phyloP scores from a whole-genome alignment of 164 flowering plant species.

The Aristolochia californica region DNA sequence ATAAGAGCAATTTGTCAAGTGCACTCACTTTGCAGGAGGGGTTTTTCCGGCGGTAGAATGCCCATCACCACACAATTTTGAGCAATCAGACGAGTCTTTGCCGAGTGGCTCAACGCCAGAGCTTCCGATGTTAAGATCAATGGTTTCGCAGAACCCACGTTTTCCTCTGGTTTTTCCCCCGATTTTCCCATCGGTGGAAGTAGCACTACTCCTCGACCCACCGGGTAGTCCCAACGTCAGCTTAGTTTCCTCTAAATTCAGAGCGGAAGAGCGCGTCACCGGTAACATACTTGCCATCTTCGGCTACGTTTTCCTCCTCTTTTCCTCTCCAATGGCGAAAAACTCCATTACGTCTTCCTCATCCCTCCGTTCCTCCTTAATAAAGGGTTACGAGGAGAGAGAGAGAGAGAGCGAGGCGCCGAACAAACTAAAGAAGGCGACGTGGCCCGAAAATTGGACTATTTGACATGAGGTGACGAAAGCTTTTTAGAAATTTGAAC shows the following conservation, averaged over 20 bases:
- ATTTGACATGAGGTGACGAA: no score
- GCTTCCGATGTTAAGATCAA: conserved; percentile 14
- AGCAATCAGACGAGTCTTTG: not conserved
- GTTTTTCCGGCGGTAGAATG: conserved; percentile 12
- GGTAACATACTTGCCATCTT: conserved; percentile 4
- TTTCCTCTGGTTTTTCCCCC: conserved; percentile 11
- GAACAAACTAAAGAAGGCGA: no score
- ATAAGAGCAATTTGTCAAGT: no score
- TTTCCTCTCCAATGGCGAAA: no score
- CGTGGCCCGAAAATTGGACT: no score
- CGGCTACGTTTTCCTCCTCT: not conserved
- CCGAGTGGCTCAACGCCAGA: not conserved
- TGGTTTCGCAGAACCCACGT: conserved; percentile 25
- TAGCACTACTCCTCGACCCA: conserved; percentile 4
- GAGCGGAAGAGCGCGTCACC: no score
- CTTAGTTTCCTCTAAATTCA: no score
- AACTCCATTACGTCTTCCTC: no score
- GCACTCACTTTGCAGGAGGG: conserved; percentile 23
- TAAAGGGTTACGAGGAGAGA: no score
- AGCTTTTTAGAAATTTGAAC: no score
- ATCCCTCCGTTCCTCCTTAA: no score
- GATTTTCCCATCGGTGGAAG: not conserved
- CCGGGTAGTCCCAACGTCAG: conserved; percentile 36
- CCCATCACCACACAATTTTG: not conserved
- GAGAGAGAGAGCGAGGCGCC: no score